Evolutionary conservation across 345 rosid genomes (phyloP), one percentile per base, ranked within the genome.

Genomic region (Iberis pinnata): DNA sequence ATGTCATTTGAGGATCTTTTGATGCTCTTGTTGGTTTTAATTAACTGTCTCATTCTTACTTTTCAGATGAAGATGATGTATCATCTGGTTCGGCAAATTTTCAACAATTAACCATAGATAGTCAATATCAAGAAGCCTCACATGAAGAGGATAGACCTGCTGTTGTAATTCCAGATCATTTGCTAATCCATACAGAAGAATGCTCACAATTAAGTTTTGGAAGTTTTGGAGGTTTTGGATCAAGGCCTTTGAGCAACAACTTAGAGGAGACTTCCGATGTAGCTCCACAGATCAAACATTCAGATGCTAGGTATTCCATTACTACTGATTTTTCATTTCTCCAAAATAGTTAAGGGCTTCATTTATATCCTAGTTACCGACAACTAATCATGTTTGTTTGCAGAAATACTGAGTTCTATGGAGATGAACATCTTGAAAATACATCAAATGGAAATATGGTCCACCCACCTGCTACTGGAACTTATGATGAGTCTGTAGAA

Each of bases 191-290:
- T 64, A 56, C 82, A 38, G 71, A 75, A 38, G 95, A 83, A 31
- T 88, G 97, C 76, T 78, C 86, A 0, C 97, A 85, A 72, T 76
- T 92, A 79, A 88, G 95, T 70, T 92, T 92, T 63, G 99, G 99
- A 44, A 92, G 95, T 61, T 92, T 92, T 74, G 95, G 88, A 72
- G 65, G 76, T 50, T 76, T 72, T 71, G 74, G 76, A 49, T 68
- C 90, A 44, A 74, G 63, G 71, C 66, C 79, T 26, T 38, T 75
- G 57, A 79, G 80, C 69, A 70, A 60, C 74, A 73, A 70, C 72
- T 38, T 82, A 73, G 87, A 78, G 32, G 87, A 83, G 63, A 43
- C 71, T 58, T 46, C 85, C 63, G 94, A 76, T 72, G 62, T 63
- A 33, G 60, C 71, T 49, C 63, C 73, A 53, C 66, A 80, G 48